These are phyloP conservation scores for Hirschfeldia incana DNA, from an alignment of 345 rosid genomes.

Conservation along the genomic window DNA sequence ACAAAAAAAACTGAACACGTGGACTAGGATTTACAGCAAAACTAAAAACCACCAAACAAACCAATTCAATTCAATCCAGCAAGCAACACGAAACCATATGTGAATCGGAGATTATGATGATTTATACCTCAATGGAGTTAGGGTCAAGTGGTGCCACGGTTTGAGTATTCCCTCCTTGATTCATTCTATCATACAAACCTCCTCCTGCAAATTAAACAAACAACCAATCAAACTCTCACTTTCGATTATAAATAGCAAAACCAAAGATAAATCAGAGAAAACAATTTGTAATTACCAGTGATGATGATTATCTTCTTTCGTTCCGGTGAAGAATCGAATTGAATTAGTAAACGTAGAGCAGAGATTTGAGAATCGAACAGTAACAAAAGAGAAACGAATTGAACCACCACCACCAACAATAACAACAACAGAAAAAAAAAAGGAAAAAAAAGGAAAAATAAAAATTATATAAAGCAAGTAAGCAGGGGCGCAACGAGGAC, in stretches of 20 bases:
- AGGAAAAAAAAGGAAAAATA: not conserved
- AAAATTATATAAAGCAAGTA: not conserved
- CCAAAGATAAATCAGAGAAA: not conserved
- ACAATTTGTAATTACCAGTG: conserved; percentile 13
- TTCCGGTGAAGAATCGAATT: conserved; percentile 24
- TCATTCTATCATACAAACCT: conserved; percentile 55
- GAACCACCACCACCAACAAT: conserved; percentile 11
- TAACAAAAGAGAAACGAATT: conserved; percentile 17
- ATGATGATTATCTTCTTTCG: conserved; percentile 11
- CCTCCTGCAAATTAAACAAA: conserved; percentile 35
- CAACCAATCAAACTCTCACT: not conserved
- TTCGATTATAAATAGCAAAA: not conserved
- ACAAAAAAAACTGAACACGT: no score
- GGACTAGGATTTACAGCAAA: no score
- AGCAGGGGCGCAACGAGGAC: conserved; percentile 5
- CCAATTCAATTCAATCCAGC: no score
- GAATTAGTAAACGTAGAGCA: conserved; percentile 17
- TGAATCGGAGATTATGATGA: no score
- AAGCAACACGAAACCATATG: no score
- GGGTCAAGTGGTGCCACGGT: conserved; percentile 58
- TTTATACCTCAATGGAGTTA: conserved; percentile 65
- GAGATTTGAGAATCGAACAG: conserved; percentile 34
- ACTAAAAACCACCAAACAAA: no score
- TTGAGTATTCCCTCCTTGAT: conserved; percentile 70
- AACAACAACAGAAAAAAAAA: not conserved